phyloP scores from a whole-genome alignment of 1,139 yeast species.

The Blastobotrys proliferans region DNA sequence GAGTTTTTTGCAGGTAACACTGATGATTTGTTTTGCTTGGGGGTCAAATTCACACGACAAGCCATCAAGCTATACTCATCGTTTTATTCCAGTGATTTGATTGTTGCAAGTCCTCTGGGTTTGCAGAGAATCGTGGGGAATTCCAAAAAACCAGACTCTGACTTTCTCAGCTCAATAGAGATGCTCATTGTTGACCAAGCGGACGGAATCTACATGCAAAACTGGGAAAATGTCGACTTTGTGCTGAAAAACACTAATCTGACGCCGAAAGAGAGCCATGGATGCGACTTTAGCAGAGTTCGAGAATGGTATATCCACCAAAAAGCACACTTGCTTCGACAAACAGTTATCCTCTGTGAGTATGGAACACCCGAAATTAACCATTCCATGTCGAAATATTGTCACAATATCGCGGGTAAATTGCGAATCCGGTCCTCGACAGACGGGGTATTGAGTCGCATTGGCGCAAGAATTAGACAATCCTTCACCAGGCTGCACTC shows the following conservation, averaged over 20 bases:
- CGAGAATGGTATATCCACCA: conserved; percentile 92
- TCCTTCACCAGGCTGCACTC: conserved; percentile 54
- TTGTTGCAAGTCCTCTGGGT: conserved; percentile 91
- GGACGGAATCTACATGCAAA: conserved; percentile 86
- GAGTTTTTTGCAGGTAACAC: conserved; percentile 82
- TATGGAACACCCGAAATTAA: conserved; percentile 79
- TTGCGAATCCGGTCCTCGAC: conserved; percentile 35
- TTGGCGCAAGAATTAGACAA: conserved; percentile 52
- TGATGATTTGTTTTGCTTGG: conserved; percentile 86
- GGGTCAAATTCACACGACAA: conserved; percentile 84
- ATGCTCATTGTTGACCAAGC: conserved; percentile 74
- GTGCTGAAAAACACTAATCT: conserved; percentile 69
- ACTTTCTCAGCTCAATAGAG: conserved; percentile 86
- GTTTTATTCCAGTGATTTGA: conserved; percentile 79
- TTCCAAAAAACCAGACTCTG: conserved; percentile 42
- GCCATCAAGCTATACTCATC: conserved; percentile 79
- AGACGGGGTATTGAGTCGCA: conserved; percentile 8
- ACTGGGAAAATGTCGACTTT: conserved; percentile 75
- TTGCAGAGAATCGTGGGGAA: conserved; percentile 72
- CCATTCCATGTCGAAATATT: conserved; percentile 53
- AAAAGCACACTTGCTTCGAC: conserved; percentile 69
- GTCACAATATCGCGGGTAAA: conserved; percentile 66
- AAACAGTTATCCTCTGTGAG: conserved; percentile 69
- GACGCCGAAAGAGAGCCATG: conserved; percentile 73
- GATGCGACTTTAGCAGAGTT: conserved; percentile 87